Conservation (phyloP, 345 rosid genomes). For the thale cress (Arabidopsis thaliana) region DNA sequence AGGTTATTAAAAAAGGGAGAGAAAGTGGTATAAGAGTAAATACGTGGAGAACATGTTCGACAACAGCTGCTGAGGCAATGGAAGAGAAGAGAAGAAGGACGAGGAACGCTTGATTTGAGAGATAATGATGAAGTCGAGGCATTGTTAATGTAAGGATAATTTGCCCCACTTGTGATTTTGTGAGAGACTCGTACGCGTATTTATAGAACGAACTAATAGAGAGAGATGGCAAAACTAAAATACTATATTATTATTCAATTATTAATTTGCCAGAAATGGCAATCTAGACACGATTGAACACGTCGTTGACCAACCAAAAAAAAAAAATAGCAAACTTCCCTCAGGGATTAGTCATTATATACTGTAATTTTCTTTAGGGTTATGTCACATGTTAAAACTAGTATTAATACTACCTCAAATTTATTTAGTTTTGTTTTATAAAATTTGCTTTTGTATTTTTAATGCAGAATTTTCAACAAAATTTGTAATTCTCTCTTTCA, state of each 20-base stretch:
- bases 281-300: no score
- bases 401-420: no score
- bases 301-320: no score
- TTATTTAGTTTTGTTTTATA: no score
- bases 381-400: no score
- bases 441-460: no score
- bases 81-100: slow-evolving; percentile 42
- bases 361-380: no score
- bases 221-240: background rate
- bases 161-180: background rate
- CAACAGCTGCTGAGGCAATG: slow-evolving; percentile 63
- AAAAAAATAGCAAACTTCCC: no score
- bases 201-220: background rate
- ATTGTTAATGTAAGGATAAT: slow-evolving; percentile 5
- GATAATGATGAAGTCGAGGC: background rate
- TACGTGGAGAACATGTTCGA: slow-evolving; percentile 74
- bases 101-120: slow-evolving; percentile 16
- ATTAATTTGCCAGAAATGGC: background rate
- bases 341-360: no score
- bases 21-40: background rate
- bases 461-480: no score
- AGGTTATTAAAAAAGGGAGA: background rate
- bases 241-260: background rate
- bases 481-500: no score
- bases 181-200: background rate